Conservation (phyloP, 768 basidiomycete species). For the Gyrodon lividus region DNA sequence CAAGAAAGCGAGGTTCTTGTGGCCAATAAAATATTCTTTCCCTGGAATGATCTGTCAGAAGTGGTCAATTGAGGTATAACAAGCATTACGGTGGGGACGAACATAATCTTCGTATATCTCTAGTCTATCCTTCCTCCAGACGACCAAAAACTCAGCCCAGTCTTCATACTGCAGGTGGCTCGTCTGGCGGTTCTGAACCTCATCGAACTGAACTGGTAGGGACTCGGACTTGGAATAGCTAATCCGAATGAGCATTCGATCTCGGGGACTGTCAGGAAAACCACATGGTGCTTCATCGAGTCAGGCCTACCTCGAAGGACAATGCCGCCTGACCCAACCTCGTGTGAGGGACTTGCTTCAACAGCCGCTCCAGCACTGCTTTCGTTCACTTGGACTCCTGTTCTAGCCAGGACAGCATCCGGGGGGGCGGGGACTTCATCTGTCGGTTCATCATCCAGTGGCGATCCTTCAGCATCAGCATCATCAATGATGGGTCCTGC, state of each 20-base stretch:
- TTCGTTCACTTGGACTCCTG: slow-evolving; percentile 50
- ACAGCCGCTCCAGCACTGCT: slow-evolving; percentile 65
- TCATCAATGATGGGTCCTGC: slow-evolving; percentile 26
- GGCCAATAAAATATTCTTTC: slow-evolving; percentile 64
- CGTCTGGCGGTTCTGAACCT: slow-evolving; percentile 62
- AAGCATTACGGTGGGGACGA: slow-evolving; percentile 25
- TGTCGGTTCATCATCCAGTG: slow-evolving; percentile 3
- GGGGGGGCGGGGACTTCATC: slow-evolving; percentile 51
- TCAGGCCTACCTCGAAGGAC: slow-evolving; percentile 67
- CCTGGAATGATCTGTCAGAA: slow-evolving; percentile 54
- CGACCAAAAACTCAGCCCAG: slow-evolving; percentile 83
- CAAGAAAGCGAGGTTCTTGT: slow-evolving; percentile 76
- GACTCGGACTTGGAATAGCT: slow-evolving; percentile 58
- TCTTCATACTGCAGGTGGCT: slow-evolving; percentile 60
- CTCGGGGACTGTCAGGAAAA: slow-evolving; percentile 41
- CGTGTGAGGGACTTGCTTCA: slow-evolving; percentile 19
- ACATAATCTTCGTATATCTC: slow-evolving; percentile 90
- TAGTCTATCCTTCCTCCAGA: slow-evolving; percentile 73
- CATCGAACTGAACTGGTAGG: slow-evolving; percentile 58
- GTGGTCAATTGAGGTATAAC: slow-evolving; percentile 3
- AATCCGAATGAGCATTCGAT: slow-evolving; percentile 85
- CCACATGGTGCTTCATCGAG: background rate
- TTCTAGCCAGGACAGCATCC: slow-evolving; percentile 62
- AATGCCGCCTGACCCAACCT: slow-evolving; percentile 46
- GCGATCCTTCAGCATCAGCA: background rate